Conservation (phyloP, 2,329 filamentous ascomycete species). For the Cladosporium halotolerans region DNA sequence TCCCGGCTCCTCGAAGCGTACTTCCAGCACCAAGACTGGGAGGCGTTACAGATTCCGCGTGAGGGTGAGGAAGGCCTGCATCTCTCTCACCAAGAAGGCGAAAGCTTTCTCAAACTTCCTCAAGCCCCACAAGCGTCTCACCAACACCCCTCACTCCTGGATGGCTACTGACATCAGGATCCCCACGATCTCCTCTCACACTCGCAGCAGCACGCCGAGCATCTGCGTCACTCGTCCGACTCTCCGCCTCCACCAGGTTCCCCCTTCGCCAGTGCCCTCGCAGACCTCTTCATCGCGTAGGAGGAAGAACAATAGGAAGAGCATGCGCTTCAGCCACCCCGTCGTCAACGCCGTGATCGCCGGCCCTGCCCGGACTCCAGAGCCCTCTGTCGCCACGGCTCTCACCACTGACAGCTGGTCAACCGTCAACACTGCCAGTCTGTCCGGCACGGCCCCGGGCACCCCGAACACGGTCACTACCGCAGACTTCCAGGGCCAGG, state of each 20-base stretch:
- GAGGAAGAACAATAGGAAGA: not conserved
- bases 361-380: not conserved
- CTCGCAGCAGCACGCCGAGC: not conserved
- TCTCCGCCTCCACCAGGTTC: not conserved
- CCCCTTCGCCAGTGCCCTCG: not conserved
- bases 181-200: no score
- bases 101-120: no score
- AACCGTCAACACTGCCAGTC: not conserved
- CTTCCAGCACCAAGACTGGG: not conserved
- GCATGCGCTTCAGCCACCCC: constrained; percentile 1
- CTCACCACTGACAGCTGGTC: not conserved
- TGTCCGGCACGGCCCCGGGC: not conserved
- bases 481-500: not conserved
- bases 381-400: not conserved
- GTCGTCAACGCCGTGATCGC: not conserved
- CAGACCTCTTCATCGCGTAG: not conserved
- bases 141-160: no score
- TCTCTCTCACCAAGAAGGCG: not conserved
- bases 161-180: no score
- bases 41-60: not conserved
- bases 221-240: not conserved
- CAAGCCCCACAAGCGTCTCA: no score
- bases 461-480: not conserved
- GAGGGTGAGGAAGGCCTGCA: not conserved
- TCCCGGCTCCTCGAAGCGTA: no score